phyloP scores from a whole-genome alignment of 345 rosid genomes.

The Alliaria petiolata region DNA sequence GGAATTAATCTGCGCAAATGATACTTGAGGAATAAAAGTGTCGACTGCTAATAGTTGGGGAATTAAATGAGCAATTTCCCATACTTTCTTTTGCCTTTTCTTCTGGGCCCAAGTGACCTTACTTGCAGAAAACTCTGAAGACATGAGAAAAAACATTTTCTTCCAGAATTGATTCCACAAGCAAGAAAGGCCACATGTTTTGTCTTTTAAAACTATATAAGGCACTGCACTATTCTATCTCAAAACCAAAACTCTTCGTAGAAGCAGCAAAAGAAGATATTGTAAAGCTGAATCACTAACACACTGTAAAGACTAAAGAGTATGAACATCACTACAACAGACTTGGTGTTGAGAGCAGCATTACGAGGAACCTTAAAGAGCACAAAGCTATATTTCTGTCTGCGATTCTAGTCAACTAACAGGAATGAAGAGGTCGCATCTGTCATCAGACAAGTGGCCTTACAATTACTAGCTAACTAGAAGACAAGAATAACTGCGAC shows the following conservation, averaged over 20 bases:
- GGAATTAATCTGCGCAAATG: no score
- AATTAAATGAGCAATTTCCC: no score
- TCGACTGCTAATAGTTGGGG: no score
- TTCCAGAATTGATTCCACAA: neutral
- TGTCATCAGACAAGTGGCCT: constrained; percentile 12
- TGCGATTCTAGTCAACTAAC: constrained; percentile 6
- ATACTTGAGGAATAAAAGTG: no score
- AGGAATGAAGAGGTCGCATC: constrained; percentile 1
- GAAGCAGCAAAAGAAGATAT: neutral
- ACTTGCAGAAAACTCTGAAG: no score
- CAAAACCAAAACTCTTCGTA: no score
- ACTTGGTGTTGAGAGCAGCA: neutral
- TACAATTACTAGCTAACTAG: constrained; percentile 11
- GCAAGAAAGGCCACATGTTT: neutral
- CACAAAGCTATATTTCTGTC: neutral
- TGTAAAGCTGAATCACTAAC: neutral
- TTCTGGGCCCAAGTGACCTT: no score
- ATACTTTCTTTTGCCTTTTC: neutral
- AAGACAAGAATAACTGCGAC: neutral
- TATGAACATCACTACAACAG: constrained; percentile 1
- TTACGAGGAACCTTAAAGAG: neutral
- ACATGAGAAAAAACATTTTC: no score
- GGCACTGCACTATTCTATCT: no score
- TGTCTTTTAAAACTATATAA: no score
- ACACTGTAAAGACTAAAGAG: constrained; percentile 9